Percentiles rank a stretch among this genome's conserved stretches.
phyloP scores from a whole-genome alignment of 2,329 filamentous ascomycete genomes.

The Fusarium mexicanum region DNA sequence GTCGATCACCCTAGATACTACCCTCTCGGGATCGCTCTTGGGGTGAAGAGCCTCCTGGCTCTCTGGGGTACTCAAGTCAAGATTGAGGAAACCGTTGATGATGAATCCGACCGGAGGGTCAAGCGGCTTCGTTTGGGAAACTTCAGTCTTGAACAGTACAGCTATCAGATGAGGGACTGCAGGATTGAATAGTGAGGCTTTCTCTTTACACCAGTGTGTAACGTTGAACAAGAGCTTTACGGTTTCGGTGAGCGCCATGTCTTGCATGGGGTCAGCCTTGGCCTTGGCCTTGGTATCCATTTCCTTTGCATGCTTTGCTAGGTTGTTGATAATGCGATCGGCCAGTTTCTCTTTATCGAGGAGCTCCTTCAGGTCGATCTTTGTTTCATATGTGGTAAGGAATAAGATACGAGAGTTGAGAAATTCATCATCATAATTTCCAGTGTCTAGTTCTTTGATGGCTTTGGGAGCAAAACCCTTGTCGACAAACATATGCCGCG shows the following conservation, averaged over 20 bases:
- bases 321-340: constrained; percentile 73
- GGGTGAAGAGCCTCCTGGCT: constrained; percentile 72
- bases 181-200: constrained; percentile 69
- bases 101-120: constrained; percentile 76
- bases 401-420: constrained; percentile 62
- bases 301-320: constrained; percentile 73
- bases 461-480: constrained; percentile 68
- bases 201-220: constrained; percentile 75
- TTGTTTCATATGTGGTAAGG: constrained; percentile 60
- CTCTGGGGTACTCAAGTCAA: constrained; percentile 71
- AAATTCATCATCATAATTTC: constrained; percentile 86
- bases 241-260: constrained; percentile 84
- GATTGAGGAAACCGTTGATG: constrained; percentile 83
- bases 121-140: constrained; percentile 72
- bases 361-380: constrained; percentile 60
- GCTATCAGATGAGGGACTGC: constrained; percentile 76
- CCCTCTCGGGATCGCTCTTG: constrained; percentile 63
- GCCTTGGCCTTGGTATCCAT: constrained; percentile 47
- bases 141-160: constrained; percentile 69
- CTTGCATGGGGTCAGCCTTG: constrained; percentile 68
- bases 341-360: constrained; percentile 53
- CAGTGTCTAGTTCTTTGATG: constrained; percentile 76
- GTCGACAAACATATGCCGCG: constrained; percentile 46
- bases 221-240: constrained; percentile 92
- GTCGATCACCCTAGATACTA: constrained; percentile 72